Evolutionary conservation across 805 yeast species (phyloP), one percentile per base, ranked within the genome.

Genomic region (Wickerhamiella brachini): DNA sequence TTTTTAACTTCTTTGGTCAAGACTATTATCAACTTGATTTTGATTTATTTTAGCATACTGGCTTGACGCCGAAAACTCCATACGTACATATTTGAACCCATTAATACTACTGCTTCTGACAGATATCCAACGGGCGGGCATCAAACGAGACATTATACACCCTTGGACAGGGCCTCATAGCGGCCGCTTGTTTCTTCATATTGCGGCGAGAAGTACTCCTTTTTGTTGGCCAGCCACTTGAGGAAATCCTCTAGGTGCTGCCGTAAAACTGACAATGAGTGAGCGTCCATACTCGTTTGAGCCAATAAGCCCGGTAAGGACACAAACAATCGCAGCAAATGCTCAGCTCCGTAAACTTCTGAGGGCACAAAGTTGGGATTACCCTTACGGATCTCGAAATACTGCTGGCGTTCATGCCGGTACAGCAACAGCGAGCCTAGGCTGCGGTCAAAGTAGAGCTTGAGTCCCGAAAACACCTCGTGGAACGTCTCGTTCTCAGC

Each of bases 301-400:
- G 86, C 75, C 50, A 89, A 74, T n/a, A 88, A 68, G 10, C 87
- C 93, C 0, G 98, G 97, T 44, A 93, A 67, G 1, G 85, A 72
- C 15, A 85, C 82, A 56, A 88, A 71, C 51, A 90, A 67, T 56
- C 98, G 71, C 53, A 90, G 67, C 38, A 93, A 68, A 65, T 89
- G 97, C 59, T 85, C 89, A 1, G 82, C 73, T 0, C 96, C 95
- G 60, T 89, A 90, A 0, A 82, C 63, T 2, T 74, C 71, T 53
- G 75, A 63, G 46, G 71, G 61, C 13, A 67, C 65, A 49, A 62
- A 63, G 15, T 39, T 17, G 15, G 44, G 38, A 26, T 66, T 62
- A n/a, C 64, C 58, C 26, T 65, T 56, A 17, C 68, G 64, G 22
- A 81, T 59, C 29, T 79, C 75, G 49, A 79, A 70, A 57, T 75